Evolutionary conservation across 768 basidiomycete genomes (phyloP), one percentile per base, ranked within the genome.

Genomic region (Russula sp.): DNA sequence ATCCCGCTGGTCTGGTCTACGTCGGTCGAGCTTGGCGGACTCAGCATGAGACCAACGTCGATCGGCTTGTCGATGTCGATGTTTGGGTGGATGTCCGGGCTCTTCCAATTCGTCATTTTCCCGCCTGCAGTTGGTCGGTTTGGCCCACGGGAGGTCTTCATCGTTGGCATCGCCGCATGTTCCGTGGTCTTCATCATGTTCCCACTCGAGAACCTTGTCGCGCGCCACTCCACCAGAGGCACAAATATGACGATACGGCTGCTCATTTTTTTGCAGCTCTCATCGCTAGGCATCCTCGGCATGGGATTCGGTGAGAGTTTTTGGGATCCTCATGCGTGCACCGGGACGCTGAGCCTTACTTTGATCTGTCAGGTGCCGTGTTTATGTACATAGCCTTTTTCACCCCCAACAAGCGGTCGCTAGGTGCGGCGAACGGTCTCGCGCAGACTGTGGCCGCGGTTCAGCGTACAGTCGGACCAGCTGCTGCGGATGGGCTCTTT

Each of bases 351-450:
- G 25, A 29, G 25, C 25, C 25, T 29, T 2, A 1, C 25, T 3
- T 29, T 3, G 14, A 4, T n/a, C 13, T 7, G 18, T 18, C 29
- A 87, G 87, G 85, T 22, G 81, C 85, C 49, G 71, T 88, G n/a
- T 87, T 87, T 70, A 86, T 89, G 59, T 86, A 82, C 64, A 82
- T 90, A 60, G 77, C 80, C 7, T 80, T 81, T 2, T 78, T 86
- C 6, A 75, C 87, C 0, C 87, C 88, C 1, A 86, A 86, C 58
- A 78, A 78, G 34, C 79, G 81, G 10, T 81, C 84, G 8, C 77
- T 88, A 7, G 87, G 87, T 6, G 81, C 85, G 1, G 86, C 83
- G 25, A 88, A 88, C 65, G 87, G 87, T 58, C n/a, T 74, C 11
- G 69, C 71, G 41, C 70, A 78, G 78, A 68, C 70, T 59, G 59